Percentiles rank a stretch among this genome's conserved stretches.
phyloP scores from a whole-genome alignment of 176 grass and related monocot genomes.

The Oryza meridionalis region DNA sequence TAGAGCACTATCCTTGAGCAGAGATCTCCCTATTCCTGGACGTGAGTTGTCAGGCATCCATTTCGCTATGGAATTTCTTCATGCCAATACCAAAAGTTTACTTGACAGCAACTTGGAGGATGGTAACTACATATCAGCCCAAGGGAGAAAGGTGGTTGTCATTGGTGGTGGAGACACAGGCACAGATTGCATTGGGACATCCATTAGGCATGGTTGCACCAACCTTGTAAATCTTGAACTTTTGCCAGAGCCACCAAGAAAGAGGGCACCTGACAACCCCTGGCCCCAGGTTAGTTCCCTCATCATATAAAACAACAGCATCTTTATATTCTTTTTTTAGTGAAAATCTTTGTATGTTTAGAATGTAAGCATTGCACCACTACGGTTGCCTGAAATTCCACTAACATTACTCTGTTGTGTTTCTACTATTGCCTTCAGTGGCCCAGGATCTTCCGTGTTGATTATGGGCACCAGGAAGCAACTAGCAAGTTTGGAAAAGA shows the following conservation, averaged over 20 bases:
- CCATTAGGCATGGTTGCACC: conserved; percentile 58
- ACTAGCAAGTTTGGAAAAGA: conserved; percentile 60
- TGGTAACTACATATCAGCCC: conserved; percentile 62
- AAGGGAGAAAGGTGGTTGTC: conserved; percentile 62
- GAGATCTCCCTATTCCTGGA: conserved; percentile 66
- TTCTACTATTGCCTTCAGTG: conserved; percentile 44
- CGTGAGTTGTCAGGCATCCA: conserved; percentile 58
- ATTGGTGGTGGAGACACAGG: conserved; percentile 77
- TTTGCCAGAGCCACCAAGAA: conserved; percentile 48
- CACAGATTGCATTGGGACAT: conserved; percentile 69
- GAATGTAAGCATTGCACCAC: not conserved
- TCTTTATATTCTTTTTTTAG: no score
- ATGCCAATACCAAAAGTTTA: conserved; percentile 62
- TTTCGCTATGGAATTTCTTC: conserved; percentile 81
- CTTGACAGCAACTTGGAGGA: conserved; percentile 63
- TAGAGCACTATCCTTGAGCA: conserved; percentile 34
- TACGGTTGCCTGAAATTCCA: conserved; percentile 2
- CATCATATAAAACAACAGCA: not conserved
- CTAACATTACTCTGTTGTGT: not conserved
- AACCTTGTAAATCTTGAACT: conserved; percentile 62
- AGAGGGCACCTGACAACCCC: conserved; percentile 56
- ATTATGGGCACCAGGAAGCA: conserved; percentile 72
- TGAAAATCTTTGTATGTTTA: not conserved
- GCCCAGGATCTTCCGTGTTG: conserved; percentile 54
- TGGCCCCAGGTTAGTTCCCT: conserved; percentile 59